Percentiles rank a stretch among this genome's conserved stretches.
These are phyloP conservation scores for Saccharomycopsis fodiens DNA, from an alignment of 805 yeast species.

Conservation along the genomic window DNA sequence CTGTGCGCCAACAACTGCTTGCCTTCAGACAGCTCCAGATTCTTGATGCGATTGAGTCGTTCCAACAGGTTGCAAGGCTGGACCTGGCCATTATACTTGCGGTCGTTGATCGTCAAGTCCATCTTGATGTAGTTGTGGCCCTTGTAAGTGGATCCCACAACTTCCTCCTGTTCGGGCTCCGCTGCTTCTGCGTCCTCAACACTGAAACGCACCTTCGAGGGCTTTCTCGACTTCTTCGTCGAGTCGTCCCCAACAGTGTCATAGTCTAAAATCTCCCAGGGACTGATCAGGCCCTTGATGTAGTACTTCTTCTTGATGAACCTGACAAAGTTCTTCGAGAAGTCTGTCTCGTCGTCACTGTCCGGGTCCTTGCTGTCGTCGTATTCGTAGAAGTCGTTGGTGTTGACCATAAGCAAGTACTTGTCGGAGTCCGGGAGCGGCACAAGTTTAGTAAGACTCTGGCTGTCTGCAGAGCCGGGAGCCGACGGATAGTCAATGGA, in stretches of 20 bases:
- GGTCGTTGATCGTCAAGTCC: slow-evolving; percentile 13
- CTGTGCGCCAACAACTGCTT: slow-evolving; percentile 13
- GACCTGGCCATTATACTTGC: slow-evolving; percentile 12
- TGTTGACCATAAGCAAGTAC: slow-evolving; percentile 19
- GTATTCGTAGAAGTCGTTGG: slow-evolving; percentile 17
- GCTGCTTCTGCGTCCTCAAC: slow-evolving; percentile 10
- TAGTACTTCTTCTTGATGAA: slow-evolving; percentile 17
- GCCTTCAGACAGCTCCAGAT: slow-evolving; percentile 14
- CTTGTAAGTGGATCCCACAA: neutral
- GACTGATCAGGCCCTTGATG: slow-evolving; percentile 18
- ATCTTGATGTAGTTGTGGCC: slow-evolving; percentile 15
- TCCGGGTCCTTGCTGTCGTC: slow-evolving; percentile 20
- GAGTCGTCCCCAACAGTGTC: slow-evolving; percentile 1
- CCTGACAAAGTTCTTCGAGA: slow-evolving; percentile 1
- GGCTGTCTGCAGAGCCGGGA: neutral
- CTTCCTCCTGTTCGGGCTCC: slow-evolving; percentile 2
- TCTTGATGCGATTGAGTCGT: slow-evolving; percentile 18
- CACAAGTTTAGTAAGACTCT: slow-evolving; percentile 14
- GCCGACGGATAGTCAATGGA: neutral
- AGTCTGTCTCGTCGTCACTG: slow-evolving; percentile 22
- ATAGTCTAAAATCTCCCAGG: slow-evolving; percentile 20
- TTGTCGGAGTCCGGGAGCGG: slow-evolving; percentile 20
- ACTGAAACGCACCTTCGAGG: slow-evolving; percentile 17
- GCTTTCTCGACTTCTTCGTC: slow-evolving; percentile 3
- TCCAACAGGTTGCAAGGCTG: slow-evolving; percentile 18